These are phyloP conservation scores for Esteya vermicola DNA, from an alignment of 2,329 filamentous ascomycete species.

Conservation along the genomic window DNA sequence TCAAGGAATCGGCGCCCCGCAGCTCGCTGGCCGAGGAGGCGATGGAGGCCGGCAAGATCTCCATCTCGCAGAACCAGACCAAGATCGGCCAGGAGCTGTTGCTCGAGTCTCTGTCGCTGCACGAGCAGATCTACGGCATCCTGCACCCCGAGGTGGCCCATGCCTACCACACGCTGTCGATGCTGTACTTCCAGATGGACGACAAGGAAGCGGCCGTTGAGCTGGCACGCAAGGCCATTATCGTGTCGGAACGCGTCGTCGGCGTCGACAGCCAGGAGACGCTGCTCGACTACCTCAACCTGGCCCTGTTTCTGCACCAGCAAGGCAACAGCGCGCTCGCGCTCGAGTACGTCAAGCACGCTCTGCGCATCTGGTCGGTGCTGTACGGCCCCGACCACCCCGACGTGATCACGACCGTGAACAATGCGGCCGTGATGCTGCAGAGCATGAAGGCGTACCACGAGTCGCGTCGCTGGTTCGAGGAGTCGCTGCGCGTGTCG, in stretches of 20 bases:
- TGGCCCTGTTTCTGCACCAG: constrained; percentile 87
- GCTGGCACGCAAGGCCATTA: constrained; percentile 88
- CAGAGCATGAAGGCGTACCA: constrained; percentile 90
- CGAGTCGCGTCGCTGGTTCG: constrained; percentile 93
- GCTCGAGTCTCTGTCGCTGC: constrained; percentile 86
- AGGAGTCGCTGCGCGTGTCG: constrained; percentile 78
- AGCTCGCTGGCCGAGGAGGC: constrained; percentile 90
- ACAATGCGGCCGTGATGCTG: constrained; percentile 97
- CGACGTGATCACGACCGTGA: constrained; percentile 95
- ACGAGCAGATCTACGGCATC: constrained; percentile 98
- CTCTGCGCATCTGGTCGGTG: constrained; percentile 89
- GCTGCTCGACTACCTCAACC: constrained; percentile 86
- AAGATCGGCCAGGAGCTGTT: constrained; percentile 92
- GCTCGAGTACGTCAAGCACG: constrained; percentile 81
- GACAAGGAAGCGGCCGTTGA: constrained; percentile 95
- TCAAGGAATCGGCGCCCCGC: constrained; percentile 88
- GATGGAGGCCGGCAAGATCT: constrained; percentile 87
- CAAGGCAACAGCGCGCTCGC: constrained; percentile 79
- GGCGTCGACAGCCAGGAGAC: constrained; percentile 91
- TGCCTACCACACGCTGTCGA: constrained; percentile 88
- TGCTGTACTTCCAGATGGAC: constrained; percentile 94
- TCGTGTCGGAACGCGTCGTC: constrained; percentile 86
- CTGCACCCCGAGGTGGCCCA: constrained; percentile 91
- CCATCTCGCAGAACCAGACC: constrained; percentile 87
- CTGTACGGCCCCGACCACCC: constrained; percentile 90